Percentiles rank a stretch among this genome's conserved stretches.
Conservation (phyloP, 768 basidiomycete genomes). For the Gloeopeniophorella convolvens region DNA sequence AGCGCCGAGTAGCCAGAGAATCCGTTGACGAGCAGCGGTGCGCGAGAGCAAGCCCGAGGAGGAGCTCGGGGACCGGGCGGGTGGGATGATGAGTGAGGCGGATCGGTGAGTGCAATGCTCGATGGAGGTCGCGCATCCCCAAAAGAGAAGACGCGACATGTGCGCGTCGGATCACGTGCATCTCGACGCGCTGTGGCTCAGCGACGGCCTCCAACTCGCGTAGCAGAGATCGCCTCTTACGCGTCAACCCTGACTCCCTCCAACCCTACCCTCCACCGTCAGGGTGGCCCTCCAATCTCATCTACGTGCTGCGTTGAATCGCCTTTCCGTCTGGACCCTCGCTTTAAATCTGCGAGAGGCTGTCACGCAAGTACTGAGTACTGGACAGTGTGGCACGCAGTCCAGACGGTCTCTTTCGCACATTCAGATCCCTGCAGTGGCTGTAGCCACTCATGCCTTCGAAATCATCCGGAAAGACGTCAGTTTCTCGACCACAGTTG, state of each 20-base stretch:
- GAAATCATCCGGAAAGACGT: constrained; percentile 4
- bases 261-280: neutral
- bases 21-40: neutral
- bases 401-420: too few species aligned
- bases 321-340: too few species aligned
- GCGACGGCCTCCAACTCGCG: constrained; percentile 1
- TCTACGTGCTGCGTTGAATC: too few species aligned
- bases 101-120: too few species aligned
- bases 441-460: neutral
- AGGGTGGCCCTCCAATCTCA: too few species aligned
- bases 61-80: too few species aligned
- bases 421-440: too few species aligned
- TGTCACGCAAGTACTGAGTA: neutral
- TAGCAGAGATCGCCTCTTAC: neutral
- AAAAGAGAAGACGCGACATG: too few species aligned
- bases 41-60: too few species aligned
- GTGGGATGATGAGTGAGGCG: too few species aligned
- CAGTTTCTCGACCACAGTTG: constrained; percentile 7
- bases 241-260: neutral
- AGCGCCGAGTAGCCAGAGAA: constrained; percentile 7
- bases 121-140: too few species aligned
- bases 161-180: constrained; percentile 8
- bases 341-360: too few species aligned
- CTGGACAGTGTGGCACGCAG: neutral
- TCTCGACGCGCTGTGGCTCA: constrained; percentile 7